Evolutionary conservation across 1,284 basidiomycete genomes (phyloP), one percentile per base, ranked within the genome.

Genomic region (Heterobasidion occidentale): DNA sequence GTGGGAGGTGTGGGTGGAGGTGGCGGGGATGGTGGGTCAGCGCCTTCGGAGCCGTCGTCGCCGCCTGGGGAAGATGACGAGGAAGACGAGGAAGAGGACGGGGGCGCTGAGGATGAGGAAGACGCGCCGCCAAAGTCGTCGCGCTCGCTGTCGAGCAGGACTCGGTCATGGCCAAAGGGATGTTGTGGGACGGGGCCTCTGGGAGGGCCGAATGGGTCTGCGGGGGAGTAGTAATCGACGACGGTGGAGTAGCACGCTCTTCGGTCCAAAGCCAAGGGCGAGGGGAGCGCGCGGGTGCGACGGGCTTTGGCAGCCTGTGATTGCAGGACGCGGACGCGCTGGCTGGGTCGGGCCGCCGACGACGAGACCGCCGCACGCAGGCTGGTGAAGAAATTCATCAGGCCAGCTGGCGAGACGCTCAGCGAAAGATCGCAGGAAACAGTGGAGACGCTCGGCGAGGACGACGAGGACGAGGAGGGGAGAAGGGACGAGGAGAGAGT

Each of bases 1-100:
- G 81, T 82, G 9, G 68, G 62, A 20, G 71, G 65, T 20, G 73
- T 69, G 33, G 71, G 69, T 51, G 69, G 62, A 11, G 71, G 67
- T 20, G 74, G 68, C 7, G 34, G 35, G 15, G 50, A 35, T 11
- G 67, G 63, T 15, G 59, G 47, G 50, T 59, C 61, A 7, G 63
- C 55, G 36, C 64, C 59, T 44, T 73, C 70, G 34, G 59, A 55
- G 52, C 45, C 58, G 50, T 70, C 67, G n/a, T 66, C 60, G 46
- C 56, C 51, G 20, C 27, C 27, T 27, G 27, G 27, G 6, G 27
- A 4, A 5, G 27, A 27, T 5, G 27, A 27, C 27, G 61, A 61
- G 20, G 65, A 63, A 7, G 62, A 60, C 7, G 65, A 63, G n/a
- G 62, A 62, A 20, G 62, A 62, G 2, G 64, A 51, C 7, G 64